These are phyloP conservation scores for Macadamia tetraphylla DNA, from an alignment of 164 flowering plant species.

Conservation along the genomic window DNA sequence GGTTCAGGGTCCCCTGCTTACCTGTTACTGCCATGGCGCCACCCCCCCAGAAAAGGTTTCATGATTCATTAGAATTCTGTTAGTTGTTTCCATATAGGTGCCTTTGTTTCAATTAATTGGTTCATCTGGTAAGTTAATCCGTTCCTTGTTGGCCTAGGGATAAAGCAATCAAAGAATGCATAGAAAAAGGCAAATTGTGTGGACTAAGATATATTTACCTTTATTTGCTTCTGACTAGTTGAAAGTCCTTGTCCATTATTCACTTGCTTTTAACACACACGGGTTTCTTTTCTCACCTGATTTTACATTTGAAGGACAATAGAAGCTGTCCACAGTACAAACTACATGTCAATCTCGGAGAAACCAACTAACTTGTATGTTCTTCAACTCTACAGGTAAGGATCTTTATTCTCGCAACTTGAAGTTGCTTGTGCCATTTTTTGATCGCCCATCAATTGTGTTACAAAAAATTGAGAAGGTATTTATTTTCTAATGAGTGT, in stretches of 20 bases:
- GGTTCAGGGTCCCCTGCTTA: too few relatives aligned
- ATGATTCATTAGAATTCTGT: too few relatives aligned
- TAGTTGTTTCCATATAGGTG: background rate
- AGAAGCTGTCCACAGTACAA: background rate
- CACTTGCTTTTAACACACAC: background rate
- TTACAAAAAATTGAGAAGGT: constrained; percentile 72
- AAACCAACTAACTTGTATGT: constrained; percentile 8
- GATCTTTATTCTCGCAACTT: constrained; percentile 77
- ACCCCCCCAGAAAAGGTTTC: too few relatives aligned
- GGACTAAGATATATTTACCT: background rate
- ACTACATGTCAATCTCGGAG: background rate
- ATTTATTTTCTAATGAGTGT: constrained; percentile 5
- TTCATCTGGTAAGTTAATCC: background rate
- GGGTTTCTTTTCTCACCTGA: background rate
- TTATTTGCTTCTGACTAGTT: background rate
- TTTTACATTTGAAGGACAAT: constrained; percentile 7
- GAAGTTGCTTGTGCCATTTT: constrained; percentile 87
- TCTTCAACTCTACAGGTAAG: constrained; percentile 44
- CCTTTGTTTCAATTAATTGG: background rate
- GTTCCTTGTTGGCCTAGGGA: background rate
- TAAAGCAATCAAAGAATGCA: background rate
- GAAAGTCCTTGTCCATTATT: background rate
- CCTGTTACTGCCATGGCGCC: too few relatives aligned
- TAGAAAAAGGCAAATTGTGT: background rate
- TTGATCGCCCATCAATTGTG: constrained; percentile 64